Evolutionary conservation across 352 stramenopile genomes (phyloP), one percentile per base, ranked within the genome.

Genomic region (Aphanomyces stellatus): DNA sequence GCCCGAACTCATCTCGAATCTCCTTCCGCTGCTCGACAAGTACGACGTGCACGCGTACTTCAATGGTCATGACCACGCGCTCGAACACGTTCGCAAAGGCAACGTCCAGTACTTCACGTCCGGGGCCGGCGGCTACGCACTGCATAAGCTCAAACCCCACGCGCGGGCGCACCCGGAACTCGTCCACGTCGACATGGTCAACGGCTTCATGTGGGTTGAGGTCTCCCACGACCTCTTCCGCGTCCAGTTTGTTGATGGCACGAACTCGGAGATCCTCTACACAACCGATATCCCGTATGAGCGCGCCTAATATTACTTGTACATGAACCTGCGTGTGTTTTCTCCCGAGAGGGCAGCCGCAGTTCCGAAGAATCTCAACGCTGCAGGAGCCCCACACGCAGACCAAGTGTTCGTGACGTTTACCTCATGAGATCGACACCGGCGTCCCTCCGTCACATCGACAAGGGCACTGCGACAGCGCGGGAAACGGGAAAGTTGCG

Each of bases 31-130:
- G 51, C 65, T 95, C 10, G 74, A 82, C 37, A 91, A 90, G 72
- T 81, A 95, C 71, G 80, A 85, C 7, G 86, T 95, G 11, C 82
- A 95, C 62, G 85, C 84, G 41, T 95, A 95, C 71, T 92, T 95
- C 62, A 95, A 82, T 43, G 86, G 86, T 49, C 86, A 95, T 60
- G 86, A 95, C 69, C 86, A 95, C 71, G 88, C 74, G 49, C 79
- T 93, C 72, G 81, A 95, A 70, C 86, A 95, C 71, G 76, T 94
- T 34, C 81, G 82, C 63, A 42, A 51, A 27, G 60, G 48, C 2
- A 35, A 22, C 3, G n/a, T 67, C 10, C 81, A 92, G 69, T 92
- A 88, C 69, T 94, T 94, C 48, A 74, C 90, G 13, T 88, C 82
- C 0, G 85, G 85, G n/a, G 85, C 83, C 43, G 85, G 85, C 13